Evolutionary conservation across 73 alveolate species (phyloP), one percentile per base, ranked within the genome.

Genomic region (Paramecium biaurelia): DNA sequence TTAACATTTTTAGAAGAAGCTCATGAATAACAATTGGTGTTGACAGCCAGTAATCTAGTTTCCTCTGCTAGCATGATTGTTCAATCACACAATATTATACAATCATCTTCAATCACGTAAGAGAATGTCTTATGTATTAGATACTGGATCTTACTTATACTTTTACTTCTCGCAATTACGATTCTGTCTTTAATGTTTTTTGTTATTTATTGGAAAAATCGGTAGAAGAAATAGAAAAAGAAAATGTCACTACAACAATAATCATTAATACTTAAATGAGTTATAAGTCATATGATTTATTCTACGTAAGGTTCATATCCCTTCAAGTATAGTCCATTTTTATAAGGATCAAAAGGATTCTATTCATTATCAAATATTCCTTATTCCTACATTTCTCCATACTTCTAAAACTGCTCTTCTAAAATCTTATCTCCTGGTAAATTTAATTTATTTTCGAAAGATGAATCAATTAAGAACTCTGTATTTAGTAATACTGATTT

Each of bases 271-370:
- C 68, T 53, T n/a, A 53, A 53, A 53, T 53, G 68, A 53, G 68
- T 53, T 53, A 53, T 53, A 53, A 53, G 68, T 53, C 68, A 53
- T n/a, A n/a, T 7, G 68, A 53, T 53, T 53, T 53, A 53, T 53
- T 53, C 68, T 53, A 63, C 84, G 28, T 63, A 63, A 30, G 41
- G 21, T 30, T 63, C 84, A 35, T 72, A 72, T 37, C 57, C 53
- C 7, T 37, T 38, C 63, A 72, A 72, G 14, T 72, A 35, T 8
- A 79, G 18, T 43, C 90, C 90, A 45, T 79, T 79, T 11, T 79
- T 20, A 45, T 30, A 79, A 9, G 34, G 37, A 43, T 79, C 90
- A 79, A 79, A 79, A 6, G 43, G 90, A 79, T 79, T 63, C 47
- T 43, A 30, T 24, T 18, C 70, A 15, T 32, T 72, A 79, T 79